A percentile compares a stretch with the other conserved stretches of the same genome.
These are phyloP conservation scores for Vanderwaltozyma tropicalis DNA, from an alignment of 805 yeast species.

Conservation along the genomic window DNA sequence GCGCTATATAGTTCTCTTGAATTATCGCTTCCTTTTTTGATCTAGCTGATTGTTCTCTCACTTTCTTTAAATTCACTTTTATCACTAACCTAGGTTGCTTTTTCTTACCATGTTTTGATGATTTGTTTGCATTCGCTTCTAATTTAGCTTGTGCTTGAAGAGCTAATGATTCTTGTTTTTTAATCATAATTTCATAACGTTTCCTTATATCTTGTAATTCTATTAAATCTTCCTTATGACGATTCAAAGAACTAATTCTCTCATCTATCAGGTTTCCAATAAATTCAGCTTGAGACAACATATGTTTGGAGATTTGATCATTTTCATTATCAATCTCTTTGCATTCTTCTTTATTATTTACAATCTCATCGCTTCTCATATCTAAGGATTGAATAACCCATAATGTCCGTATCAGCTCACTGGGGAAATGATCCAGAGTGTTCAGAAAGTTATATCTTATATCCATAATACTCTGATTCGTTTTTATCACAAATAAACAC, in stretches of 20 bases:
- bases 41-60: slow-evolving; percentile 2
- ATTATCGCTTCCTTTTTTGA: slow-evolving; percentile 3
- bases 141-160: neutral
- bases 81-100: slow-evolving; percentile 1
- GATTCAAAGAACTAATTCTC: slow-evolving; percentile 4
- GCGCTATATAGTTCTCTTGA: slow-evolving; percentile 3
- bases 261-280: slow-evolving; percentile 8
- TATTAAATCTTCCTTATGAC: slow-evolving; percentile 6
- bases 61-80: slow-evolving; percentile 3
- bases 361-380: slow-evolving; percentile 2
- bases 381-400: slow-evolving; percentile 34
- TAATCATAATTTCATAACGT: slow-evolving; percentile 2
- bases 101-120: neutral
- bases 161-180: neutral
- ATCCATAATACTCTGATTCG: slow-evolving; percentile 13
- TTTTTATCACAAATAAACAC: too few relatives aligned
- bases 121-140: neutral
- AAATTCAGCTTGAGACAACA: slow-evolving; percentile 8
- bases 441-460: slow-evolving; percentile 32
- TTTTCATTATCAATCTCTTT: neutral
- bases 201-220: slow-evolving; percentile 5
- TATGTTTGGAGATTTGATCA: slow-evolving; percentile 1
- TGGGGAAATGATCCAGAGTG: slow-evolving; percentile 34
- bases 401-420: slow-evolving; percentile 33
- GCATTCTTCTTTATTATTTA: slow-evolving; percentile 3